Conservation (phyloP, 768 basidiomycete species). For the Agrocybe pediades region DNA sequence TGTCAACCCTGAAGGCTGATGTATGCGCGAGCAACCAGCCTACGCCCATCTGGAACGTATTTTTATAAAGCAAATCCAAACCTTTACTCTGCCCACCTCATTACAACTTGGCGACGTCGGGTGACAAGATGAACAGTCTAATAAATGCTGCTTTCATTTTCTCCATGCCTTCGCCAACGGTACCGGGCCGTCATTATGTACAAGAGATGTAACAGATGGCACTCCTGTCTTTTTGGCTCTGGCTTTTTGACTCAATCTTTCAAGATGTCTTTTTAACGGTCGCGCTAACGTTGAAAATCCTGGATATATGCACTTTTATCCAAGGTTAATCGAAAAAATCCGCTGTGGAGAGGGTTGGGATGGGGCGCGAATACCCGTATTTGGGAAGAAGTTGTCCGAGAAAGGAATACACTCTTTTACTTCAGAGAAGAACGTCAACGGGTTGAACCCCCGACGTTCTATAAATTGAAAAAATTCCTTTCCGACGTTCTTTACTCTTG, state of each 20-base stretch:
- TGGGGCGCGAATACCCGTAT: conserved; percentile 24
- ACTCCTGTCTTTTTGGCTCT: conserved; percentile 14
- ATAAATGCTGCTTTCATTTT: too few species aligned
- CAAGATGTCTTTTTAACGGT: conserved; percentile 1
- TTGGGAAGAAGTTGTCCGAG: conserved; percentile 34
- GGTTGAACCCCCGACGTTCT: conserved; percentile 28
- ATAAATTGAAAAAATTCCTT: conserved; percentile 33
- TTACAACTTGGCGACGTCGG: too few species aligned
- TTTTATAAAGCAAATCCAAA: too few species aligned
- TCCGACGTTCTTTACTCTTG: conserved; percentile 39
- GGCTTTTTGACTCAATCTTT: conserved; percentile 14
- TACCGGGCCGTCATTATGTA: conserved; percentile 7
- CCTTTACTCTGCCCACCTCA: too few species aligned
- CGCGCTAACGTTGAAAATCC: conserved; percentile 10
- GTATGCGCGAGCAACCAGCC: too few species aligned
- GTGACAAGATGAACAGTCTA: not conserved
- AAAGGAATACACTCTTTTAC: conserved; percentile 32
- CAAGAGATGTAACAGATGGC: conserved; percentile 4
- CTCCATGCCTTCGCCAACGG: not conserved
- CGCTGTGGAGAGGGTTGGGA: conserved; percentile 11
- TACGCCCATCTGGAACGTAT: too few species aligned
- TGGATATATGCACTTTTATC: conserved; percentile 21
- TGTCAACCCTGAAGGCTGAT: too few species aligned
- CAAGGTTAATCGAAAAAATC: conserved; percentile 31
- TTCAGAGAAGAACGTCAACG: conserved; percentile 35